Evolutionary conservation across 371 early-diverging fungal species (phyloP), one percentile per base, ranked within the genome.

Genomic region (Mortierella sp.): DNA sequence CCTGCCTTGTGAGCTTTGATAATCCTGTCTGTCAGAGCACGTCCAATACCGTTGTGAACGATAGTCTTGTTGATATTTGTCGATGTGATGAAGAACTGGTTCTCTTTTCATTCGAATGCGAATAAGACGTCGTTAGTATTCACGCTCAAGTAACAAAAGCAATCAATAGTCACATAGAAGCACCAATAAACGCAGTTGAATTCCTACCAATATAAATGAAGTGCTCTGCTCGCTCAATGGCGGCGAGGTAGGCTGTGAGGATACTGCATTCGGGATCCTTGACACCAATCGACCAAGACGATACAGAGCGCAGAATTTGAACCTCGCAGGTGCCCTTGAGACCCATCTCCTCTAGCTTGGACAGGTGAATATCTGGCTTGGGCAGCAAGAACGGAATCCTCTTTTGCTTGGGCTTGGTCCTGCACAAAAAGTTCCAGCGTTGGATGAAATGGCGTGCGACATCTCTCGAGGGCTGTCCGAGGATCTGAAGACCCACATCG

Each of bases 161-260:
- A 22, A 7, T 22, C 26, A 39, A 29, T 19, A 39, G 43, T 50
- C 14, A 29, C 43, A 41, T 22, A 22, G 26, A 55, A 29, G 10
- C n/a, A 26, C 1, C 22, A 45, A 37, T 5, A 34, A 2, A 61
- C 6, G 22, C 6, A 37, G 29, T 2, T 22, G 22, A 55, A 22
- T 19, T 16, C 80, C 96, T 97, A 85, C 98, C 98, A 72, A 98
- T 98, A 79, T 98, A 97, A 45, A 98, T 89, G 85, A 92, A 97
- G 77, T 95, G 94, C 79, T 96, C 86, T 34, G 98, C 91, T 47
- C 87, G 86, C 64, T 85, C 80, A 74, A 98, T 98, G 68, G 93
- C 87, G 43, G 92, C 90, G 53, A 93, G 84, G 79, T 98, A 98
- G 4, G 97, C 97, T n/a, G 76, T 73, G 24, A 79, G 64, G 37